These are phyloP conservation scores for Xylariaceae sp. DNA, from an alignment of 2,329 filamentous ascomycete genomes.

Conservation along the genomic window DNA sequence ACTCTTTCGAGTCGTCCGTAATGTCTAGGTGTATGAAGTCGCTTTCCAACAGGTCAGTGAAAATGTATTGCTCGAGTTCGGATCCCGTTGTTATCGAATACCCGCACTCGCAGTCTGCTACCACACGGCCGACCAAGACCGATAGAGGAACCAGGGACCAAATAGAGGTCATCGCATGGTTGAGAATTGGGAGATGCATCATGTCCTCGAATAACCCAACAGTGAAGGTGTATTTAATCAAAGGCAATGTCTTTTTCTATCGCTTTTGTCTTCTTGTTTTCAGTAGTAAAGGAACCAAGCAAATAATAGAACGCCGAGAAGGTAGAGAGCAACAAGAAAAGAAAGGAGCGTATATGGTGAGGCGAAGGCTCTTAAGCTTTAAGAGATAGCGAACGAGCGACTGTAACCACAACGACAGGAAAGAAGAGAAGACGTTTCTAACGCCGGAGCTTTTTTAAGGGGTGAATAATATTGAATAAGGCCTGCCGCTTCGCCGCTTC, in stretches of 20 bases:
- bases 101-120: conserved; percentile 70
- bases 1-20: conserved; percentile 47
- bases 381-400: conserved; percentile 12
- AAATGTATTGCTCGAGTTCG: conserved; percentile 49
- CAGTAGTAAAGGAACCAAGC: neutral
- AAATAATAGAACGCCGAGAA: conserved; percentile 1
- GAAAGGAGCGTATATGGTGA: conserved; percentile 8
- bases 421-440: neutral
- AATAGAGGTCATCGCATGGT: conserved; percentile 11
- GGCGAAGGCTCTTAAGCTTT: conserved; percentile 3
- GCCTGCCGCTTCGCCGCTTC: neutral
- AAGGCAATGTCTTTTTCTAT: conserved; percentile 3
- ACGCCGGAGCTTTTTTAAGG: neutral
- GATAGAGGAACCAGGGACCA: conserved; percentile 19
- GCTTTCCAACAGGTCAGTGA: conserved; percentile 71
- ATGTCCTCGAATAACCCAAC: neutral
- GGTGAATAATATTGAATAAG: neutral
- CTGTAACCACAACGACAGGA: neutral
- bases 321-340: neutral
- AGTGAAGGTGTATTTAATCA: neutral
- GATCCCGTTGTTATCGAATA: conserved; percentile 60
- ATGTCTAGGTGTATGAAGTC: conserved; percentile 65
- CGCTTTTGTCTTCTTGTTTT: no score
- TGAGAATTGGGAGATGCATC: conserved; percentile 1
- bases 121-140: conserved; percentile 24